A percentile compares a stretch with the other conserved stretches of the same genome.
These are phyloP conservation scores for Pichia sp. DNA, from an alignment of 1,139 yeast species.

Conservation along the genomic window DNA sequence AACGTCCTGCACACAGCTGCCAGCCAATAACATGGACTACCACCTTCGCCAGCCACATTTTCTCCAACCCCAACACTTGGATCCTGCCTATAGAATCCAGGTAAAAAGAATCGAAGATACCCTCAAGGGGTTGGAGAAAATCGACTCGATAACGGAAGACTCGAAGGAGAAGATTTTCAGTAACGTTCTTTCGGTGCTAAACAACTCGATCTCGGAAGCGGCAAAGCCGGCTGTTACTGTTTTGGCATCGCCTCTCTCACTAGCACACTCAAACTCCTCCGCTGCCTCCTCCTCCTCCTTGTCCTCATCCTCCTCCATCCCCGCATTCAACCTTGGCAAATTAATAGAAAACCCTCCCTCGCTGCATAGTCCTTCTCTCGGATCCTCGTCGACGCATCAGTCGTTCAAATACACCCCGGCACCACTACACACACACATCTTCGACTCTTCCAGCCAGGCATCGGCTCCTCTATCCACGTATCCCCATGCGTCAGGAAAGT, in stretches of 20 bases:
- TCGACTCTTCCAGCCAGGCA: neutral
- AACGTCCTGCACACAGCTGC: neutral
- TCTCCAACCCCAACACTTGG: neutral
- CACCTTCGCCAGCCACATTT: conserved; percentile 2
- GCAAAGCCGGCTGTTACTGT: neutral
- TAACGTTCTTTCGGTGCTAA: conserved; percentile 12
- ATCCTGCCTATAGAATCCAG: conserved; percentile 1
- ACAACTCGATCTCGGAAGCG: conserved; percentile 10
- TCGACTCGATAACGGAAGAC: conserved; percentile 10
- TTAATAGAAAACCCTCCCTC: neutral
- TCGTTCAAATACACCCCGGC: neutral
- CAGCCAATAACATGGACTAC: neutral
- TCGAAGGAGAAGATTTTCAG: conserved; percentile 15
- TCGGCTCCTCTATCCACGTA: no score
- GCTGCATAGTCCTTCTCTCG: neutral
- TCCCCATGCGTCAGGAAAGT: neutral
- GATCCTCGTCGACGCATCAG: neutral
- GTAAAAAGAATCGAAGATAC: conserved; percentile 12
- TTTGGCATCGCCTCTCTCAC: no score
- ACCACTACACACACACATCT: neutral
- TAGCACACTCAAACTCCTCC: neutral
- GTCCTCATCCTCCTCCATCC: neutral
- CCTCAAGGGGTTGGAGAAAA: conserved; percentile 3
- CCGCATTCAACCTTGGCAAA: neutral
- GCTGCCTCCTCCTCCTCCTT: no score